These are phyloP conservation scores for Hypoxylon sp. DNA, from an alignment of 2,329 filamentous ascomycete genomes.

Conservation along the genomic window DNA sequence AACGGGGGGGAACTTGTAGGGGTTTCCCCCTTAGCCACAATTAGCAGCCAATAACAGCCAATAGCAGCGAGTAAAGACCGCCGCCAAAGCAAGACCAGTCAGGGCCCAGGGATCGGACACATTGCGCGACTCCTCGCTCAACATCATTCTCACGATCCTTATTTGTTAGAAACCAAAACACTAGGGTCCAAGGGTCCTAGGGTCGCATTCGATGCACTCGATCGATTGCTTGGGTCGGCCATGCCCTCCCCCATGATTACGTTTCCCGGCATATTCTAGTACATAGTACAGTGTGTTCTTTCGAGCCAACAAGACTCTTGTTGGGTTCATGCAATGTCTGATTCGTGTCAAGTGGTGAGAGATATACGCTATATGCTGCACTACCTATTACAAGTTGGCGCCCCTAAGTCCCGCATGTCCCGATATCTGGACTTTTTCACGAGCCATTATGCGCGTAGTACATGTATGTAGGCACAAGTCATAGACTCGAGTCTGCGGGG, in stretches of 20 bases:
- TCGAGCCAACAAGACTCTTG: neutral
- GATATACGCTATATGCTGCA: neutral
- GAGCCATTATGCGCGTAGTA: neutral
- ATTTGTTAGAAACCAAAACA: neutral
- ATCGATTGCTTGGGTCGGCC: slow-evolving; percentile 36
- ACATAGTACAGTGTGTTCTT: neutral
- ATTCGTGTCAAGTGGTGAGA: slow-evolving; percentile 2
- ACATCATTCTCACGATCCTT: slow-evolving; percentile 20
- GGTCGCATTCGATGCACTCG: slow-evolving; percentile 31
- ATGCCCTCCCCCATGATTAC: slow-evolving; percentile 24
- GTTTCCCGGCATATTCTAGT: slow-evolving; percentile 9
- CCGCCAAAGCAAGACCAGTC: slow-evolving; percentile 29
- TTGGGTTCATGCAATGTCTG: neutral
- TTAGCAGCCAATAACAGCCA: slow-evolving; percentile 14
- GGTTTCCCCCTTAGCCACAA: slow-evolving; percentile 12
- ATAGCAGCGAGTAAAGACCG: neutral
- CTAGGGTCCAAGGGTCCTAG: slow-evolving; percentile 25
- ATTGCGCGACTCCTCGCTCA: slow-evolving; percentile 9
- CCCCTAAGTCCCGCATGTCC: neutral
- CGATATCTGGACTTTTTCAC: neutral
- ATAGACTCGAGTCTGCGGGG: slow-evolving; percentile 20
- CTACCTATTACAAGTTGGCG: neutral
- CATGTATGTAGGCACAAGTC: slow-evolving; percentile 8
- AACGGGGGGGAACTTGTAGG: too few species aligned
- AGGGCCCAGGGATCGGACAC: slow-evolving; percentile 16